Evolutionary conservation across 2,329 filamentous ascomycete genomes (phyloP), one percentile per base, ranked within the genome.

Genomic region (Apiospora rasikravindrae): DNA sequence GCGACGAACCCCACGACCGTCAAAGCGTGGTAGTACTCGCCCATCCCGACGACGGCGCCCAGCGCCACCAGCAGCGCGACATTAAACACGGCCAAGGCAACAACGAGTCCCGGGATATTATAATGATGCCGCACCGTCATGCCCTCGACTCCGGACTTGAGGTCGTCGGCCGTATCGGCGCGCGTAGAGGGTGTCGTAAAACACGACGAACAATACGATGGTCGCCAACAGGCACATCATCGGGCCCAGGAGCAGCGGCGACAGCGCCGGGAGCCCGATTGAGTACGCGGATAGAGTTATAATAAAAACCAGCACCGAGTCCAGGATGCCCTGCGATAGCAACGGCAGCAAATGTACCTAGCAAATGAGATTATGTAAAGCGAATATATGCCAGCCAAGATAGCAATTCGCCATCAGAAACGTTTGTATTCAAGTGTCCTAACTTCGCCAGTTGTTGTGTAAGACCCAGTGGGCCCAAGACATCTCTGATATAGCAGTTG

Each of bases 311-410:
- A 88, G 85, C 29, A 84, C 83, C 72, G 86, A 78, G 7, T 87
- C 87, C 10, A 89, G 78, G 10, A 86, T 82, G 49, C 85, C 81
- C 74, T 88, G 87, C 1, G n/a, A n/a, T n/a, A n/a, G 87, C 86
- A 73, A 86, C 88, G 75, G 87, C 80, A 61, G 86, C 88, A 40
- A 88, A 77, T n/a, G 26, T 87, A 83, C 77, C 89, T 89, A 72
- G 84, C 84, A 42, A 88, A 81, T 0, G 87, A 89, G 19, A 83
- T 79, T 64, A 83, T 78, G 51, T n/a, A n/a, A n/a, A n/a, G n/a
- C n/a, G n/a, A n/a, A n/a, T n/a, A n/a, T n/a, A n/a, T n/a, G n/a
- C n/a, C n/a, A n/a, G n/a, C n/a, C n/a, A n/a, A n/a, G n/a, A 24
- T 24, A 24, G 33, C 33, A 37, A 7, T 6, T 5, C 8, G 5